Base-by-base conservation (phyloP, 371 early-diverging fungal species). In the Apophysomyces ossiformis region DNA sequence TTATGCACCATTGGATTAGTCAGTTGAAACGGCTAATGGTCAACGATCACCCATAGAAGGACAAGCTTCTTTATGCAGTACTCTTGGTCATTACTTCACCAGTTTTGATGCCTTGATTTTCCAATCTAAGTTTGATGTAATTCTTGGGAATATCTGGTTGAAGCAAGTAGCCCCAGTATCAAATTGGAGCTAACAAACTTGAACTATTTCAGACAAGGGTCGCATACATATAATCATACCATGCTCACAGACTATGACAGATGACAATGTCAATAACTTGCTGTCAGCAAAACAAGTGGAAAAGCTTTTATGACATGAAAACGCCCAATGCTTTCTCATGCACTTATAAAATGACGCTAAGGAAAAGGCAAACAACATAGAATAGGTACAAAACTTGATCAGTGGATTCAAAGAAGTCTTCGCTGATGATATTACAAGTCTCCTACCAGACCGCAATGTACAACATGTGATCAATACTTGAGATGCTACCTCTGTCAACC, bases 381-480 rank as follows among this genome's bases (percentile, higher is more conserved):
- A 16, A 16, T 16, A 7, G 16, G 5, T 5, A 0, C 12, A 45
- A 16, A n/a, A 12, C 2, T 45, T 21, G 26, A 21, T 16, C 0
- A 45, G 5, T 45, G 11, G 6, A 45, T 45, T 45, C 13, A 0
- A 13, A n/a, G 45, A 45, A 11, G 45, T 45, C 7, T 45, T 45
- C 0, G 7, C 45, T 45, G 45, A 45, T 2, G 45, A 7, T 7
- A 16, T 45, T 5, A 45, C 26, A 21, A 16, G 45, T 5, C 13
- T 45, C 5, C 45, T 6, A 0, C 45, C 45, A 45, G 45, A 45
- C 6, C 13, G 45, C 3, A 9, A 5, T 45, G 45, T 45, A 9
- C 15, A 45, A 9, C 65, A 65, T 44, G 59, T 58, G 2, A 65
- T 65, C 36, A 58, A 57, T 37, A 65, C 65, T 12, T 58, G 59